Evolutionary conservation across 768 basidiomycete genomes (phyloP).

Genomic region (Trametes cinnabarina): DNA sequence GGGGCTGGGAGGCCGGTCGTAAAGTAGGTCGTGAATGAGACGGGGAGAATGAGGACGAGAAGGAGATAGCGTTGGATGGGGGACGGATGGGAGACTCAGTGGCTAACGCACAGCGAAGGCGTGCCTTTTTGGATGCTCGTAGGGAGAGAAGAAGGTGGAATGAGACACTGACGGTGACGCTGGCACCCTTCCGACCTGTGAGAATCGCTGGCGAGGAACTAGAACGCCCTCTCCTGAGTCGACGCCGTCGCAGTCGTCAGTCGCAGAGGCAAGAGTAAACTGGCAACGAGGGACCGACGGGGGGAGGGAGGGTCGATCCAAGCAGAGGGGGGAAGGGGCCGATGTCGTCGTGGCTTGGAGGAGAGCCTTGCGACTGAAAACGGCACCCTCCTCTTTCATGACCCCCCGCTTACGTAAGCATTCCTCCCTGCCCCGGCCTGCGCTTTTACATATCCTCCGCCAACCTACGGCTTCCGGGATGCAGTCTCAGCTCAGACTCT

Average conservation of each 20-base stretch:
- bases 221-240: slow-evolving; percentile 33
- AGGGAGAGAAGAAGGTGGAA: slow-evolving; percentile 18
- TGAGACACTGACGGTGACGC: slow-evolving; percentile 22
- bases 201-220: slow-evolving; percentile 24
- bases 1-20: slow-evolving; percentile 54
- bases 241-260: slow-evolving; percentile 44
- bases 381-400: slow-evolving; percentile 23
- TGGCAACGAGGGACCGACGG: slow-evolving; percentile 43
- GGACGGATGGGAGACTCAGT: slow-evolving; percentile 30
- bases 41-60: slow-evolving; percentile 23
- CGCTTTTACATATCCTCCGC: slow-evolving; percentile 4
- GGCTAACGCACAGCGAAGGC: slow-evolving; percentile 94
- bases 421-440: neutral
- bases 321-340: slow-evolving; percentile 24
- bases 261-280: slow-evolving; percentile 34
- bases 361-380: slow-evolving; percentile 8
- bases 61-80: slow-evolving; percentile 30
- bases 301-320: slow-evolving; percentile 44
- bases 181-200: slow-evolving; percentile 28
- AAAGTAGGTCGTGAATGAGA: slow-evolving; percentile 62
- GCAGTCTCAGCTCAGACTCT: neutral
- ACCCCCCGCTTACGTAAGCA: slow-evolving; percentile 26
- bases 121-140: slow-evolving; percentile 66
- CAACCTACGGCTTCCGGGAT: neutral
- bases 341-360: slow-evolving; percentile 34